Percentiles rank a stretch among this genome's conserved stretches.
phyloP scores from a whole-genome alignment of 2,329 filamentous ascomycete genomes.

The Didymosphaeria variabile region DNA sequence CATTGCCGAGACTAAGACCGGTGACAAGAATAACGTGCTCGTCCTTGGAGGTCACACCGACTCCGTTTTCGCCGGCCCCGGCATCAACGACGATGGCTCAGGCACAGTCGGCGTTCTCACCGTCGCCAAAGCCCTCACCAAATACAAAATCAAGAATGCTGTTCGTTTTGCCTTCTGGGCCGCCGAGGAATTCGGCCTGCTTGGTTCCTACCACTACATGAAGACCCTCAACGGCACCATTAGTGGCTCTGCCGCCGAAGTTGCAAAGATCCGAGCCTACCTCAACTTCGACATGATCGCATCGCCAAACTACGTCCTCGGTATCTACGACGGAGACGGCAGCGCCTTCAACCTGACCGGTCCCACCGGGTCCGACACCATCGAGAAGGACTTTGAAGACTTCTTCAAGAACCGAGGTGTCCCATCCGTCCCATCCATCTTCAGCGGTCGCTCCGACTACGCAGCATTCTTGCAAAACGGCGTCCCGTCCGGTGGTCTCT shows the following conservation, averaged over 20 bases:
- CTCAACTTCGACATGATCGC: conserved; percentile 57
- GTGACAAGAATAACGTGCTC: conserved; percentile 53
- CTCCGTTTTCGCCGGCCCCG: conserved; percentile 53
- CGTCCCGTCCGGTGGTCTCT: conserved; percentile 51
- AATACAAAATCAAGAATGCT: conserved; percentile 52
- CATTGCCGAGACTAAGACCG: conserved; percentile 50
- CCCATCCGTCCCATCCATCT: conserved; percentile 46
- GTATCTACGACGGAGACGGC: conserved; percentile 52
- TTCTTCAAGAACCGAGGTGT: conserved; percentile 48
- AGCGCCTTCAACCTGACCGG: conserved; percentile 49
- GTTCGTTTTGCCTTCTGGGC: conserved; percentile 54
- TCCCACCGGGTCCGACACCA: conserved; percentile 45
- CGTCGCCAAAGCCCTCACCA: conserved; percentile 50
- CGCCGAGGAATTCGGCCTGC: conserved; percentile 52
- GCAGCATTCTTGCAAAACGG: conserved; percentile 53
- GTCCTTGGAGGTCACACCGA: conserved; percentile 53
- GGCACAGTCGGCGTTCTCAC: conserved; percentile 51
- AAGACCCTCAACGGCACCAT: conserved; percentile 46
- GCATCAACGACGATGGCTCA: conserved; percentile 55
- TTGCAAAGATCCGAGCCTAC: conserved; percentile 51
- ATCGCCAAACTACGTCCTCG: conserved; percentile 51
- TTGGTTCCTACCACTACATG: conserved; percentile 52
- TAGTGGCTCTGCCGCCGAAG: conserved; percentile 39
- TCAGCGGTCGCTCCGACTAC: conserved; percentile 52
- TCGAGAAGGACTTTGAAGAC: conserved; percentile 47